Evolutionary conservation across 345 rosid species (phyloP), one percentile per base, ranked within the genome.

Genomic region (Hibiscus mutabilis): DNA sequence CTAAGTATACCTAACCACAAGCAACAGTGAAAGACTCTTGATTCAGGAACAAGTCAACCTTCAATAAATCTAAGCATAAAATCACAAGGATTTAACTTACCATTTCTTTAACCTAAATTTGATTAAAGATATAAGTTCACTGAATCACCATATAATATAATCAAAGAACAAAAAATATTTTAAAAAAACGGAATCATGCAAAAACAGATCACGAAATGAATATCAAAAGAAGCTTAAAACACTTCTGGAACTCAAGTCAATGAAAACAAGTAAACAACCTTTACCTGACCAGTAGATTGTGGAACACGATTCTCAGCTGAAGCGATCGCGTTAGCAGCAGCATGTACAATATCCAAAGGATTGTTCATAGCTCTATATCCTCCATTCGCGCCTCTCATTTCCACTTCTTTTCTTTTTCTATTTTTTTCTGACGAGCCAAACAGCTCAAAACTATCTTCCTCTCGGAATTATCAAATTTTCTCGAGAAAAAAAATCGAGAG

Each of bases 291-390:
- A 60, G 92, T 66, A 70, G 87, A 76, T 52, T 80, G 97, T 58
- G 80, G 83, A 79, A 74, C 71, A 81, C 93, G 97, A 79, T 77
- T 85, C 82, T 86, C 92, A 55, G 87, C 86, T 14, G 89, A 86
- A n/a, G 91, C 91, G 77, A 95, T 83, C 81, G 91, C 96, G 15
- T 89, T 78, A 76, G 97, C 97, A 71, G 97, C 97, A 22, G 97
- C 97, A 91, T 78, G 84, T 53, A 95, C 79, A 37, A 96, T 91
- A 35, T 87, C 91, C 49, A 87, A 68, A 64, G 85, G 80, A 80
- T 78, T 82, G 81, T 60, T 73, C 63, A 55, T 73, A 29, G 79
- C 79, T 75, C 84, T 79, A 27, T 83, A 57, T 33, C 81, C 84
- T 66, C 80, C 74, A 69, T 71, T 73, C 12, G 59, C 80, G 76